These are phyloP conservation scores for Globisporangium mamillatum DNA, from an alignment of 352 stramenopile genomes.

Conservation along the genomic window DNA sequence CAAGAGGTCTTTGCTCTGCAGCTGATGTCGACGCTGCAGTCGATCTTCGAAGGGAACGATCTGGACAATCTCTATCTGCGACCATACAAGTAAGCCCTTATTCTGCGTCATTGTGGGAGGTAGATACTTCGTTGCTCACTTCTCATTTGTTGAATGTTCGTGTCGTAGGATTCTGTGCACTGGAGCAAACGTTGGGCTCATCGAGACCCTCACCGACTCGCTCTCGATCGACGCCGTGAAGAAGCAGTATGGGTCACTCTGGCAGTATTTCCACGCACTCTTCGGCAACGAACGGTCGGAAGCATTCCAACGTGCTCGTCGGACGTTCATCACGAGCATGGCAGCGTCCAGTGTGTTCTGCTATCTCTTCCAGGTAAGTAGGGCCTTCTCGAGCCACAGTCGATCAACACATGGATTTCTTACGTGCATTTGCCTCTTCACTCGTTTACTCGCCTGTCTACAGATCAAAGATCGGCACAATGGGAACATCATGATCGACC, in stretches of 20 bases:
- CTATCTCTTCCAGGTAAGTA: conserved; percentile 83
- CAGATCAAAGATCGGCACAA: conserved; percentile 95
- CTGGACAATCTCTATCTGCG: conserved; percentile 28
- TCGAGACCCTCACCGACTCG: conserved; percentile 90
- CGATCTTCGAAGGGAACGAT: conserved; percentile 31
- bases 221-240: conserved; percentile 92
- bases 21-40: conserved; percentile 26
- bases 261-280: conserved; percentile 39
- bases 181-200: conserved; percentile 82
- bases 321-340: conserved; percentile 89
- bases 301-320: conserved; percentile 70
- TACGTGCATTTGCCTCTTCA: not conserved
- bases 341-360: conserved; percentile 92
- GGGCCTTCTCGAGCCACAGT: not conserved
- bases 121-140: not conserved
- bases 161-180: conserved; percentile 80
- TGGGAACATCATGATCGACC: conserved; percentile 95
- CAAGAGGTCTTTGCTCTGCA: conserved; percentile 42
- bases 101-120: not conserved
- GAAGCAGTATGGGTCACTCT: conserved; percentile 63
- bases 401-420: not conserved
- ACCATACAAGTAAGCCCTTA: conserved; percentile 27
- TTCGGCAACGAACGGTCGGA: conserved; percentile 61
- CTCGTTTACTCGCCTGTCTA: not conserved
- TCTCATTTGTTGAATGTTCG: not conserved